Base-by-base conservation (phyloP, 768 basidiomycete genomes). In the Macrolepiota fuliginosa region DNA sequence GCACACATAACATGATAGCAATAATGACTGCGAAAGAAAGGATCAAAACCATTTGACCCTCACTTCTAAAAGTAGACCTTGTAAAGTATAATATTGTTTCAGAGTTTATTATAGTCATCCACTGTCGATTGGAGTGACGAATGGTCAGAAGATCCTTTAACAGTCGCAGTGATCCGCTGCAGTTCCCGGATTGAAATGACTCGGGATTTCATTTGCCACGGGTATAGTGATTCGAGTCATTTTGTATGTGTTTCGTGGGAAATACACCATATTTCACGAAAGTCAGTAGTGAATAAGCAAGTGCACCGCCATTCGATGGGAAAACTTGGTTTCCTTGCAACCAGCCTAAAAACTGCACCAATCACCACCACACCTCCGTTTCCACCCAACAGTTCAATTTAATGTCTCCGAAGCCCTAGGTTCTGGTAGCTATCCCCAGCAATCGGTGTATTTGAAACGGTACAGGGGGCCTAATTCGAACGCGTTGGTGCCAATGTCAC, bases 91-190 rank as follows among this genome's bases (percentile, higher is more conserved):
- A 17, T 17, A n/a, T 24, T 39, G 57, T 58, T 58, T 58, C 57
- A 58, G 57, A 50, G 46, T 58, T 17, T 12, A 37, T 50, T 50
- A 22, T 27, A 50, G 47, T 58, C 57, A 58, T 42, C 19, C 36
- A 32, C 39, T 37, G 49, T 29, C 49, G 25, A 15, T 47, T n/a
- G 45, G 45, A 58, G 57, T 37, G 46, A 17, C 35, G n/a, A 42
- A 37, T 13, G 24, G 7, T 36, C 22, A 27, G 17, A 37, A 27
- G 57, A 51, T 40, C 36, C 19, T 37, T 7, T 58, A 27, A 36
- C 47, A 37, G 25, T 32, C 2, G 5, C 25, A 9, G 7, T 15
- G 40, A 24, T 37, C 25, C n/a, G 24, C 15, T 47, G 37, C 12
- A 19, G 10, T 54, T 25, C 22, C 35, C 15, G n/a, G 6, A n/a